Evolutionary conservation across 2,329 filamentous ascomycete species (phyloP), one percentile per base, ranked within the genome.

Genomic region (Trichoderma oligosporum): DNA sequence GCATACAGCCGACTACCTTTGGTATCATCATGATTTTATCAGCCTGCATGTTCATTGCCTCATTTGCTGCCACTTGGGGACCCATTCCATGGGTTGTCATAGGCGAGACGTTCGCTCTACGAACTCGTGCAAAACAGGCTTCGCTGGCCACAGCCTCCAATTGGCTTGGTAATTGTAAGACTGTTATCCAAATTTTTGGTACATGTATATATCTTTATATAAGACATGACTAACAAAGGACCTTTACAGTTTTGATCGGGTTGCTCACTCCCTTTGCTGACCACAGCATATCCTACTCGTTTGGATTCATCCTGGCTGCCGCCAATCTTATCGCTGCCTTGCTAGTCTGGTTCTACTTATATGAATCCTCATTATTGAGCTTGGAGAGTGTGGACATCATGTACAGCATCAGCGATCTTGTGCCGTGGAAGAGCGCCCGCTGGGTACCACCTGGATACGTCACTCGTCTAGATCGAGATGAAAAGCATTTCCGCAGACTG

Each of bases 361-460:
- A 82, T 68, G 86, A 89, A 67, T 83, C 80, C 14, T 79, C 82
- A 60, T 81, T 78, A 38, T 78, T 86, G 8, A 83, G 82, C 11
- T 77, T 89, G n/a, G 86, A 89, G 72, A 83, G 88, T 63, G 82
- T 89, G 57, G 86, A 89, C 69, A 79, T 82, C 52, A 86, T 87
- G 83, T 89, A 89, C 68, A 78, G 85, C 46, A 72, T 84, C 18
- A 71, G 63, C 2, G 61, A 75, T 39, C 76, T 87, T n/a, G 82
- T 80, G 69, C 79, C 85, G 3, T 85, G 83, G 80, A 79, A 78
- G 67, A 84, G 81, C 64, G 69, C 73, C 59, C 73, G 77, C 61
- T 87, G 80, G 80, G 70, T 73, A 33, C 76, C 76, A 12, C 72
- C 71, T 1, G 75, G 75, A n/a, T 77, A 76, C 60, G 63, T 71